Evolutionary conservation across 2,329 filamentous ascomycete species (phyloP).

Genomic region (Clathrospora elynae): DNA sequence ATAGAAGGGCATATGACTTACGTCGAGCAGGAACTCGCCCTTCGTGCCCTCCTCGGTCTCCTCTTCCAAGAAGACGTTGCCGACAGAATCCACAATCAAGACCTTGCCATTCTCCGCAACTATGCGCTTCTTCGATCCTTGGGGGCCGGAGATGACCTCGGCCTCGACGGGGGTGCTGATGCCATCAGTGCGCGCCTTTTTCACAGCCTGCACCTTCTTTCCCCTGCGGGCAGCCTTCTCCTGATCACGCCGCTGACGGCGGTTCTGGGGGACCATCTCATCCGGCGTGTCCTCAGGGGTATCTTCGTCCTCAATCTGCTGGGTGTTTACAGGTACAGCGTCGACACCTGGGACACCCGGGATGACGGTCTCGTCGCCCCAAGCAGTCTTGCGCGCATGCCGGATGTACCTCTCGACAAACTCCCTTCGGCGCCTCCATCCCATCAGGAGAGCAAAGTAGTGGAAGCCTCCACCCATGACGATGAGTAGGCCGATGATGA

Average conservation of each 20-base stretch:
- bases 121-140: constrained; percentile 82
- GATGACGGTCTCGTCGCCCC: constrained; percentile 78
- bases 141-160: constrained; percentile 61
- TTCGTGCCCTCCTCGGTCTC: constrained; percentile 83
- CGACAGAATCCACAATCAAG: constrained; percentile 86
- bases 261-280: constrained; percentile 69
- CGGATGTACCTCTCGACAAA: constrained; percentile 92
- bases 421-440: constrained; percentile 86
- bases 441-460: constrained; percentile 82
- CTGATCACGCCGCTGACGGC: constrained; percentile 85
- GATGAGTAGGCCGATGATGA: constrained; percentile 79
- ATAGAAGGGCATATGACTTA: constrained; percentile 57
- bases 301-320: constrained; percentile 40
- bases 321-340: constrained; percentile 42
- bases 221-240: constrained; percentile 79
- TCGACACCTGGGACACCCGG: constrained; percentile 67
- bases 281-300: constrained; percentile 43
- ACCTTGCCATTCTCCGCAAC: constrained; percentile 95
- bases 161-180: constrained; percentile 62
- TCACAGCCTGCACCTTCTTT: constrained; percentile 57
- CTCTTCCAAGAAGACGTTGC: constrained; percentile 95
- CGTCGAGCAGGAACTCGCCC: constrained; percentile 84
- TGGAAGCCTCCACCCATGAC: constrained; percentile 83
- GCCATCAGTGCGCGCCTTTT: constrained; percentile 60
- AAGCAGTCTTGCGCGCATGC: constrained; percentile 84